These are phyloP conservation scores for Taiozyma sp. DNA, from an alignment of 1,139 yeast species.

Conservation along the genomic window DNA sequence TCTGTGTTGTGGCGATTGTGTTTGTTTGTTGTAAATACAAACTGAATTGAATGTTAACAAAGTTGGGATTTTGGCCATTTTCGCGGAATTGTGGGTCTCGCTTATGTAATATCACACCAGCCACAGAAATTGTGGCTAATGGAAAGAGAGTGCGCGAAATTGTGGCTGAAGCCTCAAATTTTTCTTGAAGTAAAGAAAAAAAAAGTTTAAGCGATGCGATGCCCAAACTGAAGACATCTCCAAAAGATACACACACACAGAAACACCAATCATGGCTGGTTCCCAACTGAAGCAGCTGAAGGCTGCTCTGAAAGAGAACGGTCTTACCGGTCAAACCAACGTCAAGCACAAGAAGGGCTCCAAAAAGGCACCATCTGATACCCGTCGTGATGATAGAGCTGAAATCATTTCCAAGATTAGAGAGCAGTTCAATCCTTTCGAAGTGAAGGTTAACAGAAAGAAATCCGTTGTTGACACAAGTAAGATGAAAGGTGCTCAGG, in stretches of 20 bases:
- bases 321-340: constrained; percentile 79
- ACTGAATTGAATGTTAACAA: too few species aligned
- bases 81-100: too few species aligned
- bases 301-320: constrained; percentile 69
- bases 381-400: constrained; percentile 61
- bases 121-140: constrained; percentile 4
- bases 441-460: constrained; percentile 61
- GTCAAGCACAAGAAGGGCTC: constrained; percentile 44
- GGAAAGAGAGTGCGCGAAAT: background rate
- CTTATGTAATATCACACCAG: background rate
- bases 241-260: background rate
- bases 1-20: background rate
- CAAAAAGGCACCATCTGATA: constrained; percentile 54
- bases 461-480: constrained; percentile 59
- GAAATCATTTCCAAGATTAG: constrained; percentile 57
- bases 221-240: background rate
- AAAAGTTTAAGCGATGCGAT: background rate
- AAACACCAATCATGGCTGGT: constrained; percentile 62
- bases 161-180: constrained; percentile 4
- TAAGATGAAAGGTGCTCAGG: constrained; percentile 56
- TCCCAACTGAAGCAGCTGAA: constrained; percentile 83
- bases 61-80: too few species aligned
- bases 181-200: background rate
- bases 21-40: too few species aligned
- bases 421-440: constrained; percentile 86